Evolutionary conservation across 1,139 yeast genomes (phyloP), one percentile per base, ranked within the genome.

Genomic region (Suhomyces yuchorum): DNA sequence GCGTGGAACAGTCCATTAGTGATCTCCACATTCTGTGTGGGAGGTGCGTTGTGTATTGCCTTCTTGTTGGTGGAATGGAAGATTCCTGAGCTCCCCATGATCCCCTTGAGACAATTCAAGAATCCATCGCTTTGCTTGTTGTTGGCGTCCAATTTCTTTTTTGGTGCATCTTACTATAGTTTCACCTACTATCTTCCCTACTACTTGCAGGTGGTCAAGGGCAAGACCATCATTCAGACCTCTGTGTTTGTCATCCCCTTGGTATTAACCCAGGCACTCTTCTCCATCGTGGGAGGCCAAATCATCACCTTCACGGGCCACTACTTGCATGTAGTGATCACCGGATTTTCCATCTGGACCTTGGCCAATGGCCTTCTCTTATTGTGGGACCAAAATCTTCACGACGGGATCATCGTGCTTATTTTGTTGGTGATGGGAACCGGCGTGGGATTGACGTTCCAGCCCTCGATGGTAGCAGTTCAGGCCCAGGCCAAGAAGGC

Each of bases 381-480:
- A 20, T 54, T 68, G 1, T 78, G 72, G 66, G 58, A 59, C 40
- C 62, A 58, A 8, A 44, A 57, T 3, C 59, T 75, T 1, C 55
- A 59, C 8, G 62, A 62, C n/a, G 80, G 71, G 1, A 62, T 64
- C 0, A 60, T 67, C 35, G 68, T 68, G 3, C 65, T 71, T 15
- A 64, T 72, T 1, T 54, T 78, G 47, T 50, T 77, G 9, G 41
- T 77, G 7, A 70, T 73, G 64, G 85, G 85, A 4, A 49, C 66
- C 4, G 85, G 85, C 0, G 68, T 73, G 14, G 84, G 83, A 2
- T 68, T 68, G 49, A 75, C 79, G 4, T 78, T 80, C 62, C 85
- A 80, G 57, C 82, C 84, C 7, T 74, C 82, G 0, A 68, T 81
- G 69, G 75, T 80, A 8, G 84, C 84, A 1, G 75, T 74, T 1